Percentiles rank a stretch among this genome's conserved stretches.
phyloP scores from a whole-genome alignment of 352 stramenopile species.

The Globisporangium middletonii region DNA sequence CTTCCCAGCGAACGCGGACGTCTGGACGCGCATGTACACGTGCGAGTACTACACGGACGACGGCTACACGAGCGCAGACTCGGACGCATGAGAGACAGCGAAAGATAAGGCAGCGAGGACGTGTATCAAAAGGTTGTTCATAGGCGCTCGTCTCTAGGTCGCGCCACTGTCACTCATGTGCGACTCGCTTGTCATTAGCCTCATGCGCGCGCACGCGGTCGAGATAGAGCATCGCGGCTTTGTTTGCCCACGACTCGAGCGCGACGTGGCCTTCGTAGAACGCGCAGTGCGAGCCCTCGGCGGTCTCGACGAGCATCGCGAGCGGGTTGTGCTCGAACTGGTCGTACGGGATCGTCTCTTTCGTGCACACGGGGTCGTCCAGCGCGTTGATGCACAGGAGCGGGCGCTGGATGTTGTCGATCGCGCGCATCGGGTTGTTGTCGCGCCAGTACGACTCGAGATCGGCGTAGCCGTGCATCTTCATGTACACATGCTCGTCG shows the following conservation, averaged over 20 bases:
- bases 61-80: constrained; percentile 22
- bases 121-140: too few species aligned
- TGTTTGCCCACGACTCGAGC: constrained; percentile 65
- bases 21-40: constrained; percentile 35
- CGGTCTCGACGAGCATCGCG: constrained; percentile 48
- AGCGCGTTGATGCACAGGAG: constrained; percentile 71
- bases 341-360: constrained; percentile 63
- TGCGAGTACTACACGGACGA: constrained; percentile 57
- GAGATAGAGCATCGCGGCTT: constrained; percentile 56
- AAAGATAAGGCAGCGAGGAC: neutral
- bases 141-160: too few species aligned
- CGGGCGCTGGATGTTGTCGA: constrained; percentile 46
- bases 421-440: constrained; percentile 73
- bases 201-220: constrained; percentile 44
- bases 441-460: constrained; percentile 59
- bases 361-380: constrained; percentile 73
- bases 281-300: constrained; percentile 63
- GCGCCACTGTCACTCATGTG: neutral
- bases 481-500: constrained; percentile 75
- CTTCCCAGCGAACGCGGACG: constrained; percentile 29
- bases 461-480: constrained; percentile 65
- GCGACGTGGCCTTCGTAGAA: constrained; percentile 60
- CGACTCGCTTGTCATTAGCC: neutral
- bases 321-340: constrained; percentile 44
- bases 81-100: constrained; percentile 5